These are phyloP conservation scores for Hirschioporus abietinus DNA, from an alignment of 768 basidiomycete species.

Conservation along the genomic window DNA sequence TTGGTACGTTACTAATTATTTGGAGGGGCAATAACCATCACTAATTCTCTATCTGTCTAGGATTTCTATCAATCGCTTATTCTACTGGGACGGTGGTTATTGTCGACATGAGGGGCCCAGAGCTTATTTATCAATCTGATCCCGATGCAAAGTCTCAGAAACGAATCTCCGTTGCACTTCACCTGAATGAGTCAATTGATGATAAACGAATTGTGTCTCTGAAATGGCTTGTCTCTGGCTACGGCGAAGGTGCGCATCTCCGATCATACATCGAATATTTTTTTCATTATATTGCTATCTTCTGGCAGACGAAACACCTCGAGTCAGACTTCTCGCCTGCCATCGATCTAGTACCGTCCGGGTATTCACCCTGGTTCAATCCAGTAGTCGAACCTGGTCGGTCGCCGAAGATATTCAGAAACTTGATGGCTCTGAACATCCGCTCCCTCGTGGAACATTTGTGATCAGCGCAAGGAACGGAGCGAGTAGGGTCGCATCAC, in stretches of 20 bases:
- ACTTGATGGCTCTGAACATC: constrained; percentile 36
- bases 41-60: constrained; percentile 30
- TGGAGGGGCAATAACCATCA: constrained; percentile 2
- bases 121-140: constrained; percentile 49
- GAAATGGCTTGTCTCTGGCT: constrained; percentile 59
- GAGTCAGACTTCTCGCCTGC: constrained; percentile 58
- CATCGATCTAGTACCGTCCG: constrained; percentile 53
- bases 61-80: constrained; percentile 75
- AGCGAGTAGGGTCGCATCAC: constrained; percentile 6
- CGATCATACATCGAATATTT: not conserved
- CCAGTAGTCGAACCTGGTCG: constrained; percentile 25
- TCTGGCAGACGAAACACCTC: constrained; percentile 35
- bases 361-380: constrained; percentile 47
- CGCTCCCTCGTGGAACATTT: constrained; percentile 44
- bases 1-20: constrained; percentile 43
- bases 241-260: constrained; percentile 42
- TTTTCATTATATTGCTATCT: not conserved
- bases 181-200: constrained; percentile 27
- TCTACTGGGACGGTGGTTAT: constrained; percentile 52
- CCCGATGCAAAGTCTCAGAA: constrained; percentile 35
- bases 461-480: constrained; percentile 55
- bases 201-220: constrained; percentile 46
- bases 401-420: constrained; percentile 34
- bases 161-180: constrained; percentile 30
- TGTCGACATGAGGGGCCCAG: constrained; percentile 72